Conservation (phyloP, 73 alveolate genomes). For the Paramecium pentaurelia region DNA sequence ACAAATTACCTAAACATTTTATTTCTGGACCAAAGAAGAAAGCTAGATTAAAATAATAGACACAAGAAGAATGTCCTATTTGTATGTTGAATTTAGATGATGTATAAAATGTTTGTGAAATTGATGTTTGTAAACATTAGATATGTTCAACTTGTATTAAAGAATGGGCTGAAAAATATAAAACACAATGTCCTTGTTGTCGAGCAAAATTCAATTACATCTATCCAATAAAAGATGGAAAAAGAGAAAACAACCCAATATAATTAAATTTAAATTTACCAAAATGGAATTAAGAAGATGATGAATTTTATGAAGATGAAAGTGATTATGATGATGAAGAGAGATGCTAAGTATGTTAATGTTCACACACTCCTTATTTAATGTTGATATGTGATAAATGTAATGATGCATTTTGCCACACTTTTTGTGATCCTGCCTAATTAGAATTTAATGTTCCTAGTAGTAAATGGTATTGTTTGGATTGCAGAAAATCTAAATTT, state of each 20-base stretch:
- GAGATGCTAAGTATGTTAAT: not conserved
- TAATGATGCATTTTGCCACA: not conserved
- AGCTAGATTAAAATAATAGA: not conserved
- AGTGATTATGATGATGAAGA: not conserved
- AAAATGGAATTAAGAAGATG: slow-evolving; percentile 16
- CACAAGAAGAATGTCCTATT: not conserved
- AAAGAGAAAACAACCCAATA: not conserved
- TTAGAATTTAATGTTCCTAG: not conserved
- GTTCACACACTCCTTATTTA: not conserved
- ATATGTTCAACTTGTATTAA: not conserved
- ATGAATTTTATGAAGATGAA: not conserved
- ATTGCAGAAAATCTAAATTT: slow-evolving; percentile 9
- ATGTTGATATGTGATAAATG: slow-evolving; percentile 22
- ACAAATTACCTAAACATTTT: not conserved
- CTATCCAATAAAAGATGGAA: not conserved
- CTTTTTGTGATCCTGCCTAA: slow-evolving; percentile 32
- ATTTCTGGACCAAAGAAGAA: not conserved
- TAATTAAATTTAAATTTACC: not conserved
- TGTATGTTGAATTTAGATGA: not conserved
- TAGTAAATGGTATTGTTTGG: slow-evolving; percentile 2
- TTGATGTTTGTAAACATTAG: slow-evolving; percentile 19
- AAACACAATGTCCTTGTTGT: slow-evolving; percentile 17
- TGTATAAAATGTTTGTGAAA: not conserved
- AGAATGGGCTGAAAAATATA: slow-evolving; percentile 40
- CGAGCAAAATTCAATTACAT: not conserved